phyloP scores from a whole-genome alignment of 78 protist species.

The Acrasis kona region DNA sequence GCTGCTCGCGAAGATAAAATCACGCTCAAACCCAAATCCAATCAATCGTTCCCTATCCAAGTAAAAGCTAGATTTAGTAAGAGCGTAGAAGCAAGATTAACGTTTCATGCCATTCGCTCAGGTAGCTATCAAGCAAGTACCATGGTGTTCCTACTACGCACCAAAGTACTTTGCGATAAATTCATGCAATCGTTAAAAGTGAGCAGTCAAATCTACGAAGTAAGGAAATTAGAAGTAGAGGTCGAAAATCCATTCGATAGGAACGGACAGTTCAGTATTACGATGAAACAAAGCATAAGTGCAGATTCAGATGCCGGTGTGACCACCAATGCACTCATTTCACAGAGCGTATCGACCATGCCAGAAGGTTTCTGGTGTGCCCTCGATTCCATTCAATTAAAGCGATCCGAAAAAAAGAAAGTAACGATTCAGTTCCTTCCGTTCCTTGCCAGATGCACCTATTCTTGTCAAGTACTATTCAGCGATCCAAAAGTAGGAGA shows the following conservation, averaged over 20 bases:
- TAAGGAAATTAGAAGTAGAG: background rate
- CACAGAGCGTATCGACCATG: too few species aligned
- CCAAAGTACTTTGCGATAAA: background rate
- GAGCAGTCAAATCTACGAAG: slow-evolving; percentile 14
- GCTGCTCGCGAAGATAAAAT: background rate
- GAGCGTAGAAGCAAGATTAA: background rate
- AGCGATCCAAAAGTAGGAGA: slow-evolving; percentile 35
- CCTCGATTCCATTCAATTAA: background rate
- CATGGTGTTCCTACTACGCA: slow-evolving; percentile 6
- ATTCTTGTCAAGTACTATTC: slow-evolving; percentile 14
- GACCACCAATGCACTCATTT: too few species aligned
- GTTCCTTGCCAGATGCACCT: slow-evolving; percentile 14
- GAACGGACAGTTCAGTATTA: slow-evolving; percentile 4
- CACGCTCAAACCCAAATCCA: slow-evolving; percentile 3
- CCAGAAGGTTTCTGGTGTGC: slow-evolving; percentile 14
- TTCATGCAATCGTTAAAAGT: background rate
- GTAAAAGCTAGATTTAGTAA: background rate
- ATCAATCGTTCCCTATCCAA: background rate
- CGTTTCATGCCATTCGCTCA: background rate
- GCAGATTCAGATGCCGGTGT: too few species aligned
- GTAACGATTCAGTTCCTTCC: slow-evolving; percentile 26
- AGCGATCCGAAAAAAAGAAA: background rate
- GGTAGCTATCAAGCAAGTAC: slow-evolving; percentile 5
- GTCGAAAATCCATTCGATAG: slow-evolving; percentile 13
- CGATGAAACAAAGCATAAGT: background rate